Percentiles rank a stretch among this genome's conserved stretches.
Conservation (phyloP, 768 basidiomycete species). For the Brasilioporus rufonigricans region DNA sequence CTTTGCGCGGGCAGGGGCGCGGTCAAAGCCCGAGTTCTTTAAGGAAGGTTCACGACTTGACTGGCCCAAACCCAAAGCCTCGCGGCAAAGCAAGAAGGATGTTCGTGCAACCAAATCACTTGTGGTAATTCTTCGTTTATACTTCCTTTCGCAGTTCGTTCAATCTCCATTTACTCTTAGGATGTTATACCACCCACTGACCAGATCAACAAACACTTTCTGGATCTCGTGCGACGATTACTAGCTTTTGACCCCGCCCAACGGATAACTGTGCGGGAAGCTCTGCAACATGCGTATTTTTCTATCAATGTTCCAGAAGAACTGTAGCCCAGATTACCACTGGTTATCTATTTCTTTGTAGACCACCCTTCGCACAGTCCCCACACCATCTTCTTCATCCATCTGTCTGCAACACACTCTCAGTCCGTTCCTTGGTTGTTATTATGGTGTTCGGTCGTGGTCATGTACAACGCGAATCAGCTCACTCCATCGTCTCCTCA, state of each 20-base stretch:
- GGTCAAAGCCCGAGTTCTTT: constrained; percentile 92
- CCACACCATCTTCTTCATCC: constrained; percentile 21
- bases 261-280: constrained; percentile 85
- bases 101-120: constrained; percentile 82
- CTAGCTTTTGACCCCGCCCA: constrained; percentile 88
- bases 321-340: constrained; percentile 46
- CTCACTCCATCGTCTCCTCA: constrained; percentile 30
- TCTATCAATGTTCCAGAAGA: constrained; percentile 64
- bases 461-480: constrained; percentile 36
- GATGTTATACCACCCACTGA: constrained; percentile 84
- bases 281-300: constrained; percentile 87
- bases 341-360: constrained; percentile 36
- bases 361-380: constrained; percentile 28
- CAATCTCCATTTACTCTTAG: constrained; percentile 35
- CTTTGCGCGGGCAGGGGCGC: constrained; percentile 70
- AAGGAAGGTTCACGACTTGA: constrained; percentile 81
- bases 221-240: constrained; percentile 84
- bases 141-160: background rate
- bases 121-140: constrained; percentile 48
- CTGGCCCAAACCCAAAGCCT: constrained; percentile 88
- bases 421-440: constrained; percentile 31
- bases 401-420: constrained; percentile 23
- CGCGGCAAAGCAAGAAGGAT: constrained; percentile 90
- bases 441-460: constrained; percentile 37
- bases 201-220: constrained; percentile 71